Conservation (phyloP, 306 rosid genomes). For the Begonia fuchsioides region DNA sequence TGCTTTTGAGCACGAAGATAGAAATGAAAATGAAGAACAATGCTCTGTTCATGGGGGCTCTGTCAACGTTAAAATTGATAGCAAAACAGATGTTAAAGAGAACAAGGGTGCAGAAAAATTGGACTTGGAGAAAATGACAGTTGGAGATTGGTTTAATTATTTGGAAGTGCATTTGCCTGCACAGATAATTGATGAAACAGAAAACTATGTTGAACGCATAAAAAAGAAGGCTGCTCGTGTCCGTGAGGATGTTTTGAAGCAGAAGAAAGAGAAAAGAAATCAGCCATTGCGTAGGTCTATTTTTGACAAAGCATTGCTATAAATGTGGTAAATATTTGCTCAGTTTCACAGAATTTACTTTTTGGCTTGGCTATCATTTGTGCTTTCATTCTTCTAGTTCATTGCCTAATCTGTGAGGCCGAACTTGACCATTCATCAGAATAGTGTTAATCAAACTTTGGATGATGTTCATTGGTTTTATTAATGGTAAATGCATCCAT, state of each 20-base stretch:
- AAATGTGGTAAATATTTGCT: slow-evolving; percentile 1
- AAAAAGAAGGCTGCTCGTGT: slow-evolving; percentile 33
- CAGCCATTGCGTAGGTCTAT: slow-evolving; percentile 8
- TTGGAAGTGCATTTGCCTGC: slow-evolving; percentile 48
- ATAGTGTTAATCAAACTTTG: too few species aligned
- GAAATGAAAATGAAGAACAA: not conserved
- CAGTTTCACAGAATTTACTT: not conserved
- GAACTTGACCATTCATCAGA: too few species aligned
- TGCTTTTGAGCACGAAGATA: not conserved
- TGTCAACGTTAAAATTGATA: slow-evolving; percentile 10
- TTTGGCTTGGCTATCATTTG: not conserved
- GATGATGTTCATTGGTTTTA: too few species aligned
- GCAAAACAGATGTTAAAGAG: slow-evolving; percentile 10
- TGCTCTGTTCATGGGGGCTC: slow-evolving; percentile 10
- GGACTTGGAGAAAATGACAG: slow-evolving; percentile 49
- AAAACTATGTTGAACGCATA: slow-evolving; percentile 48
- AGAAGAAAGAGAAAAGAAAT: slow-evolving; percentile 21
- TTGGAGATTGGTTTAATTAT: slow-evolving; percentile 68
- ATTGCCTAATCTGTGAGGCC: not conserved
- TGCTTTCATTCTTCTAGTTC: not conserved
- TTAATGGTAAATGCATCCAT: too few species aligned
- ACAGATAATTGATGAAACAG: slow-evolving; percentile 42
- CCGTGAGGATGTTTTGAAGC: slow-evolving; percentile 27
- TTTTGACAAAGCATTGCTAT: slow-evolving; percentile 1
- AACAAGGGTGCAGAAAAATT: slow-evolving; percentile 12